Conservation (phyloP, 2,329 filamentous ascomycete genomes). For the Colletotrichum karsti region DNA sequence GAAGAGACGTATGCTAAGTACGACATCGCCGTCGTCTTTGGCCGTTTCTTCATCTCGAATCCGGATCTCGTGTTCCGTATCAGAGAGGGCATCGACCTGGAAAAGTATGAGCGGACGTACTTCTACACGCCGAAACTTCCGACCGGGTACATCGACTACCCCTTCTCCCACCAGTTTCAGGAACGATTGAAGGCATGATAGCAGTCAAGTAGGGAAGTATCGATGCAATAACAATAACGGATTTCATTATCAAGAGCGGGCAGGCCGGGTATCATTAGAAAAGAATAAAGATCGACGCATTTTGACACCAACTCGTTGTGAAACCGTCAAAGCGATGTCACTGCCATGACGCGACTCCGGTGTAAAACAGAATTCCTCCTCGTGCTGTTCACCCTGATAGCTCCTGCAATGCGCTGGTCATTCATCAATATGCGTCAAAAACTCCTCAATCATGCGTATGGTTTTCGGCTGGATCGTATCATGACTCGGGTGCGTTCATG, state of each 20-base stretch:
- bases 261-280: background rate
- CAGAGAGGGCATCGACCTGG: conserved; percentile 34
- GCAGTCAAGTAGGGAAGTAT: background rate
- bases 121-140: conserved; percentile 37
- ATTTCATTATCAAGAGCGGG: background rate
- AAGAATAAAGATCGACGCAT: no score
- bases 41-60: conserved; percentile 44
- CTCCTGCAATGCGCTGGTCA: background rate
- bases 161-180: conserved; percentile 35
- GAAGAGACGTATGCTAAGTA: conserved; percentile 36
- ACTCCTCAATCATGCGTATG: background rate
- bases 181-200: background rate
- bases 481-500: background rate
- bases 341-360: background rate
- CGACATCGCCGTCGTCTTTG: conserved; percentile 39
- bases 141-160: conserved; percentile 34
- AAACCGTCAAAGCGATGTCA: background rate
- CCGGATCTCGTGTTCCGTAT: conserved; percentile 42
- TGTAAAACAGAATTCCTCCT: background rate
- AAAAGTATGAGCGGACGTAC: conserved; percentile 36
- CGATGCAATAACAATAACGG: background rate
- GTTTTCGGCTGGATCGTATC: background rate
- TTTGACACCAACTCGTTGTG: background rate
- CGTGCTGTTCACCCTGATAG: background rate
- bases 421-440: background rate